Evolutionary conservation across 441 rosid species (phyloP).

Genomic region (Pelargonium myrrhifolium): DNA sequence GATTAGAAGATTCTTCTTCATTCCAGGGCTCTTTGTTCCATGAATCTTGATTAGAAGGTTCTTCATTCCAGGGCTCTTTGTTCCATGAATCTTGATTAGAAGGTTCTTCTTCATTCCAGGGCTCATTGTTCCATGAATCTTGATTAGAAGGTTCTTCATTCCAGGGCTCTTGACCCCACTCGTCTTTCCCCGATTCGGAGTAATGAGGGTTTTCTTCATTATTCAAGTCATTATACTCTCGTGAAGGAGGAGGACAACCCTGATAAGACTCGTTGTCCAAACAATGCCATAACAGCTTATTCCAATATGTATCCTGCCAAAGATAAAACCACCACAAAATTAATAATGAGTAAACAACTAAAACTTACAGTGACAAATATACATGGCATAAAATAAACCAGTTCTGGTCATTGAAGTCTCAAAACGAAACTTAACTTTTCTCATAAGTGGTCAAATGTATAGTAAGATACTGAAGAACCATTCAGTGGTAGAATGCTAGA

Average conservation of each 20-base stretch:
- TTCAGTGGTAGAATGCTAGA: no score
- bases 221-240: not conserved
- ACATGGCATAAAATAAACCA: not conserved
- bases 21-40: not conserved
- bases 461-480: no score
- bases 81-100: not conserved
- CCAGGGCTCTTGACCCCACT: not conserved
- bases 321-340: not conserved
- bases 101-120: not conserved
- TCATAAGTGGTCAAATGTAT: no score
- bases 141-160: not conserved
- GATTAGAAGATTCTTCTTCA: not conserved
- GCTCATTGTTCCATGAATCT: not conserved
- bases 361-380: not conserved
- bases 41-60: not conserved
- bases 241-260: slow-evolving; percentile 29
- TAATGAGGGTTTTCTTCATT: not conserved
- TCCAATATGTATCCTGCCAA: slow-evolving; percentile 36
- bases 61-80: not conserved
- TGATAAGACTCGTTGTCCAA: slow-evolving; percentile 29
- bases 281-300: slow-evolving; percentile 36
- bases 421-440: no score
- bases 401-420: no score
- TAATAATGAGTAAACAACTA: not conserved
- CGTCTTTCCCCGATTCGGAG: not conserved